Base-by-base conservation (phyloP, 2,329 filamentous ascomycete genomes). In the Basipetospora sp. region DNA sequence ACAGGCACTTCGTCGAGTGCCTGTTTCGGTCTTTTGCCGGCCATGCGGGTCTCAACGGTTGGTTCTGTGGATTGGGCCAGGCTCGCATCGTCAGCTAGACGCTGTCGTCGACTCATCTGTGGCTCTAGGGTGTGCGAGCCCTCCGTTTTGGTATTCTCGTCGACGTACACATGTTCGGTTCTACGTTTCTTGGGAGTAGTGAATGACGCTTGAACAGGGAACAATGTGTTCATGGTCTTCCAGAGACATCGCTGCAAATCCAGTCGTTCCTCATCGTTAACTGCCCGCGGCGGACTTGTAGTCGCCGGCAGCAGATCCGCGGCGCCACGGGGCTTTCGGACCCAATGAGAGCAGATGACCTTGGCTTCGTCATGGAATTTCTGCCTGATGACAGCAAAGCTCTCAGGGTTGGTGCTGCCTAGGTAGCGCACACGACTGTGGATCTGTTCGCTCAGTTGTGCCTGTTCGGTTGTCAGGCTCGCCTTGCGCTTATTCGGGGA, bases 221-320 rank as follows among this genome's bases (percentile, higher is more conserved):
- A 16, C 14, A 15, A 13, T 13, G 19, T 18, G 10, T 13, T 15
- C 14, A 10, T 16, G 38, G 46, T 36, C 39, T 40, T 14, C 33
- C 53, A 28, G 2, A 56, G 44, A 19, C 48, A 46, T 8, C 30
- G 19, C 16, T 53, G 50, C 1, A 55, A 47, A 11, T 37, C 45
- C 39, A 43, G 45, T 32, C 48, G 51, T 41, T 50, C 45, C 40
- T 39, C 26, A 5, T 17, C 43, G 28, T 37, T 41, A 30, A 42
- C 42, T 40, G 44, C 36, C 11, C 42, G 36, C 44, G 45, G 48
- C 47, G 48, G 47, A 49, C 44, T 45, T 13, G 31, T 14, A 31
- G 34, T 40, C n/a, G 36, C 45, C 11, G 44, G 41, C 30, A 42
- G 40, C 8, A 41, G 49, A 40, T 48, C 44, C 37, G 42, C 36